phyloP scores from a whole-genome alignment of 495 filamentous ascomycete species.

The Penicillium silybi region DNA sequence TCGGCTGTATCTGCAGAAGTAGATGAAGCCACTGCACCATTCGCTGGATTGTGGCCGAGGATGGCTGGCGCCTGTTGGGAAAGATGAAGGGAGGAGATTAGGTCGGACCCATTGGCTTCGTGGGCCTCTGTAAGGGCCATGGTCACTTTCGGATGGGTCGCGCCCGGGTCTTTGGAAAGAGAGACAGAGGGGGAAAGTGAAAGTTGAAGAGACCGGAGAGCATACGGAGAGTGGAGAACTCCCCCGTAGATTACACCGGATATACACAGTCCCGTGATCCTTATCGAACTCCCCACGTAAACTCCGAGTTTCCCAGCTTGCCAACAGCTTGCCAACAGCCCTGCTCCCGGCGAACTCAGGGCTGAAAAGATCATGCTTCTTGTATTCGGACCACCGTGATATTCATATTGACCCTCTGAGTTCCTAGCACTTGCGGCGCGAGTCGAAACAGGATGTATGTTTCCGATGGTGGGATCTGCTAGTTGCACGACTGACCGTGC shows the following conservation, averaged over 20 bases:
- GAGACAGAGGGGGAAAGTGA: neutral
- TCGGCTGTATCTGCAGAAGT: constrained; percentile 59
- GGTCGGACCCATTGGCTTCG: constrained; percentile 31
- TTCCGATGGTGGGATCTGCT: neutral
- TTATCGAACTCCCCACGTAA: constrained; percentile 17
- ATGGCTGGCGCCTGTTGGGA: constrained; percentile 75
- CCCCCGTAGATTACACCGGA: constrained; percentile 1
- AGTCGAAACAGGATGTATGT: neutral
- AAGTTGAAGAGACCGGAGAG: neutral
- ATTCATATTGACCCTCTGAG: neutral
- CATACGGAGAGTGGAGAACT: constrained; percentile 1
- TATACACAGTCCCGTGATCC: constrained; percentile 22
- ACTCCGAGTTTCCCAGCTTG: neutral
- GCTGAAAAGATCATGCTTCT: neutral
- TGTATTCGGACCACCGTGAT: neutral
- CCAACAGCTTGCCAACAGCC: neutral
- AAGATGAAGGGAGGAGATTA: constrained; percentile 57
- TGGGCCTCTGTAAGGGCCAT: constrained; percentile 17
- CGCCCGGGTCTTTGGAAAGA: neutral
- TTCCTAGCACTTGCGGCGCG: neutral
- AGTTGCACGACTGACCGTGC: neutral
- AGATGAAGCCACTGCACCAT: constrained; percentile 46
- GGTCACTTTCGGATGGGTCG: neutral
- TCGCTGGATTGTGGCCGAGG: constrained; percentile 49
- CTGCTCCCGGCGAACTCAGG: neutral